Evolutionary conservation across 768 basidiomycete species (phyloP).

Genomic region (Naganishia kalamii): DNA sequence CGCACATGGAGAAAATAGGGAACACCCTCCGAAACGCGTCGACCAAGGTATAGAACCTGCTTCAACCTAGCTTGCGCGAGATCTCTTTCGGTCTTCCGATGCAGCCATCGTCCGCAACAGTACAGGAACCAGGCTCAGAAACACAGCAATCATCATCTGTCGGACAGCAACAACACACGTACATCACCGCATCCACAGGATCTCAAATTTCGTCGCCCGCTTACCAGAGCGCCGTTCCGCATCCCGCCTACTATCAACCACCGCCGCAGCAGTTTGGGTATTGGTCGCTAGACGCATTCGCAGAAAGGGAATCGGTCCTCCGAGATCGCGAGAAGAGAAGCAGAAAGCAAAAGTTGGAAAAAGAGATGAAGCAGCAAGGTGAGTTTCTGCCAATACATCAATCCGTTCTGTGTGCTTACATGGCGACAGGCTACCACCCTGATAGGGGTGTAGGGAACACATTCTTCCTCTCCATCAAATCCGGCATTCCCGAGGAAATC

Average conservation of each 20-base stretch:
- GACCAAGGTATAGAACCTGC: constrained; percentile 13
- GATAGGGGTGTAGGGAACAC: constrained; percentile 71
- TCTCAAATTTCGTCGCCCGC: neutral
- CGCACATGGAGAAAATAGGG: neutral
- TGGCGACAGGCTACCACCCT: constrained; percentile 55
- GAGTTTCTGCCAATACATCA: neutral
- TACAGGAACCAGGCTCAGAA: constrained; percentile 4
- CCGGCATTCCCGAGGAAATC: constrained; percentile 72
- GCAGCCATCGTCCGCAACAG: neutral
- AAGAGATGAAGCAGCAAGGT: constrained; percentile 13
- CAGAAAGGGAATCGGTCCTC: neutral
- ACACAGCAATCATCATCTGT: neutral
- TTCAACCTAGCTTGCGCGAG: neutral
- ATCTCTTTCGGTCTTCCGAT: neutral
- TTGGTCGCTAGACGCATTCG: constrained; percentile 9
- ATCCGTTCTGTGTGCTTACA: neutral
- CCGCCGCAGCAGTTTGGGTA: neutral
- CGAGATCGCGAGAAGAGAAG: neutral
- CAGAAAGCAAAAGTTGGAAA: neutral
- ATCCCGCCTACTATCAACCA: constrained; percentile 4
- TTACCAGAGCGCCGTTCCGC: neutral
- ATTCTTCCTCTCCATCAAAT: constrained; percentile 82
- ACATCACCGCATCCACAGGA: neutral
- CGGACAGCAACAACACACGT: neutral
- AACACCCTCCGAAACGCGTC: neutral